Evolutionary conservation across 768 basidiomycete genomes (phyloP).

Genomic region (Hygrocybe punicea): DNA sequence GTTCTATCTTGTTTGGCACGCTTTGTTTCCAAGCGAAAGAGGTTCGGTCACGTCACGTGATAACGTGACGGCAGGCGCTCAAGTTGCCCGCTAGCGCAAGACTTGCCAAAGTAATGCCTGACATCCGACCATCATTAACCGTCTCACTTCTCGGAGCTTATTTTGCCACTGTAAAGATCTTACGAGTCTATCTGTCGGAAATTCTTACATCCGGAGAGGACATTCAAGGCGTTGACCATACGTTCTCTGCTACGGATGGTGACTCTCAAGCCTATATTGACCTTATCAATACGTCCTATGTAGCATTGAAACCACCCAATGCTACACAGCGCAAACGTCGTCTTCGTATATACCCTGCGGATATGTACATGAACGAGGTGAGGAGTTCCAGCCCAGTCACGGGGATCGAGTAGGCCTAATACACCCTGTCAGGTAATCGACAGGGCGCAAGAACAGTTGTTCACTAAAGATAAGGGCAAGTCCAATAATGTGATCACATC

Average conservation of each 20-base stretch:
- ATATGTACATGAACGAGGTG: constrained; percentile 56
- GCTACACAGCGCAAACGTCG: constrained; percentile 11
- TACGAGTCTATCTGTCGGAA: constrained; percentile 39
- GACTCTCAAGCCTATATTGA: constrained; percentile 31
- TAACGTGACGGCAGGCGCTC: too few species aligned
- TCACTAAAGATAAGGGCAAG: constrained; percentile 29
- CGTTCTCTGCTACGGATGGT: constrained; percentile 15
- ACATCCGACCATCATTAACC: constrained; percentile 14
- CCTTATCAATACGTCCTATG: constrained; percentile 47
- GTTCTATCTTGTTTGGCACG: too few species aligned
- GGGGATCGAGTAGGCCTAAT: neutral
- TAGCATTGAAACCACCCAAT: constrained; percentile 35
- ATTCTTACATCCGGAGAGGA: constrained; percentile 27
- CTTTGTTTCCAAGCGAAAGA: too few species aligned
- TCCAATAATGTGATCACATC: constrained; percentile 56
- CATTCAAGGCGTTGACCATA: neutral
- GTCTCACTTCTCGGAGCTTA: constrained; percentile 42
- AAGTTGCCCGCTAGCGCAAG: too few species aligned
- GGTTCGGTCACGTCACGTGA: too few species aligned
- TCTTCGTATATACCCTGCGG: constrained; percentile 36
- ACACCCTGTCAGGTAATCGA: constrained; percentile 51
- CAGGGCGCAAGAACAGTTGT: constrained; percentile 54
- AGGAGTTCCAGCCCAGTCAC: constrained; percentile 9
- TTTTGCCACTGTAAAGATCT: constrained; percentile 39
- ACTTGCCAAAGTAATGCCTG: neutral